Evolutionary conservation across 139 green algal genomes (phyloP).

Genomic region (Haematococcus sp.): DNA sequence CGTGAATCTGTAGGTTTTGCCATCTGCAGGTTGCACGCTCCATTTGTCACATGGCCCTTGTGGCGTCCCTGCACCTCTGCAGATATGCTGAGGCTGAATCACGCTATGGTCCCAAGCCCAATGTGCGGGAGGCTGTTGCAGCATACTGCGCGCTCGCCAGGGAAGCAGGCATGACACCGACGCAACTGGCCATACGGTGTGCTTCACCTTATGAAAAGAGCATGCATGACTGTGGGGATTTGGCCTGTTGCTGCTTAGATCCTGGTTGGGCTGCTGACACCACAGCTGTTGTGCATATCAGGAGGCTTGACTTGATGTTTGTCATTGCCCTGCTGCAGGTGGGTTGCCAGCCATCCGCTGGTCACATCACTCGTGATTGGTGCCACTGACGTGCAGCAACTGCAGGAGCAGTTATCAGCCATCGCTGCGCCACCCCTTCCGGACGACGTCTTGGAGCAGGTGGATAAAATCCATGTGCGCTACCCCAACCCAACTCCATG

Average conservation of each 20-base stretch:
- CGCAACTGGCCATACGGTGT: slow-evolving; percentile 69
- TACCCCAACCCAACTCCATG: slow-evolving; percentile 64
- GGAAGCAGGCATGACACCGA: slow-evolving; percentile 49
- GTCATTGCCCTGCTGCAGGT: slow-evolving; percentile 47
- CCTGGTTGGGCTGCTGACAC: slow-evolving; percentile 23
- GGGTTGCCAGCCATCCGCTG: slow-evolving; percentile 56
- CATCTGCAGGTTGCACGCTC: not conserved
- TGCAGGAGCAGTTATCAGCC: slow-evolving; percentile 61
- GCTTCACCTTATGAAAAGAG: not conserved
- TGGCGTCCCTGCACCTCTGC: not conserved
- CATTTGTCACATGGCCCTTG: not conserved
- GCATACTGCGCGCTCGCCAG: slow-evolving; percentile 64
- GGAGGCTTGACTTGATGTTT: slow-evolving; percentile 65
- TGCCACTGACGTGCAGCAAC: slow-evolving; percentile 53
- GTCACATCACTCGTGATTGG: slow-evolving; percentile 61
- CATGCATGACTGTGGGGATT: not conserved
- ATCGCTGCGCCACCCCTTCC: slow-evolving; percentile 87
- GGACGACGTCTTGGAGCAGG: slow-evolving; percentile 28
- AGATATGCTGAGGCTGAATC: slow-evolving; percentile 79
- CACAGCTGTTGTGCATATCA: slow-evolving; percentile 71
- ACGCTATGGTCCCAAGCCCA: slow-evolving; percentile 72
- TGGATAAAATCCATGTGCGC: slow-evolving; percentile 52
- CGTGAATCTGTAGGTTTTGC: not conserved
- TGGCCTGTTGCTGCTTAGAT: not conserved
- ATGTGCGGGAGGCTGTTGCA: slow-evolving; percentile 53